Conservation (phyloP, 352 stramenopile species). For the Pseudoperonospora humuli region DNA sequence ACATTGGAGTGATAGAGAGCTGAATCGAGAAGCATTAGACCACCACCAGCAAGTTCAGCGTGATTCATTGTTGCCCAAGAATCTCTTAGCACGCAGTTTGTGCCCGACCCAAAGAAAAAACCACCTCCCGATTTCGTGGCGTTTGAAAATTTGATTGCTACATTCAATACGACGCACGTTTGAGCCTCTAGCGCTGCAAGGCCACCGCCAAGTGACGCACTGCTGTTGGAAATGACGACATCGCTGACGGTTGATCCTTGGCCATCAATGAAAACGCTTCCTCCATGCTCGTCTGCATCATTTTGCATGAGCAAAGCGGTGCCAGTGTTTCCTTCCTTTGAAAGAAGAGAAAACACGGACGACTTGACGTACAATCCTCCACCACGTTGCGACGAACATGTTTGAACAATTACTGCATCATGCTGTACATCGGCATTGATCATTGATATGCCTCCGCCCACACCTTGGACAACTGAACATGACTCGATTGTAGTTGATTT, state of each 20-base stretch:
- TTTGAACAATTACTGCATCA: slow-evolving; percentile 11
- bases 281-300: slow-evolving; percentile 19
- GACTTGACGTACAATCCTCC: slow-evolving; percentile 28
- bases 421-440: slow-evolving; percentile 9
- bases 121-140: slow-evolving; percentile 24
- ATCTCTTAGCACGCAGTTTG: slow-evolving; percentile 23
- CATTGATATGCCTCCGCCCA: slow-evolving; percentile 28
- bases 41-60: slow-evolving; percentile 23
- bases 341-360: slow-evolving; percentile 16
- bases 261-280: slow-evolving; percentile 27
- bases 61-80: slow-evolving; percentile 14
- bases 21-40: slow-evolving; percentile 21
- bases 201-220: slow-evolving; percentile 23
- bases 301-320: slow-evolving; percentile 3
- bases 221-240: slow-evolving; percentile 6
- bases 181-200: slow-evolving; percentile 12
- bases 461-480: slow-evolving; percentile 11
- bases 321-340: not conserved
- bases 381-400: slow-evolving; percentile 16
- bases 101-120: slow-evolving; percentile 14
- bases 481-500: slow-evolving; percentile 12
- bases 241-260: slow-evolving; percentile 10
- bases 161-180: slow-evolving; percentile 14
- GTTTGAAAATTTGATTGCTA: slow-evolving; percentile 12
- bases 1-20: slow-evolving; percentile 30